Evolutionary conservation across 1,284 basidiomycete genomes (phyloP).

Genomic region (Amylostereum areolatum): DNA sequence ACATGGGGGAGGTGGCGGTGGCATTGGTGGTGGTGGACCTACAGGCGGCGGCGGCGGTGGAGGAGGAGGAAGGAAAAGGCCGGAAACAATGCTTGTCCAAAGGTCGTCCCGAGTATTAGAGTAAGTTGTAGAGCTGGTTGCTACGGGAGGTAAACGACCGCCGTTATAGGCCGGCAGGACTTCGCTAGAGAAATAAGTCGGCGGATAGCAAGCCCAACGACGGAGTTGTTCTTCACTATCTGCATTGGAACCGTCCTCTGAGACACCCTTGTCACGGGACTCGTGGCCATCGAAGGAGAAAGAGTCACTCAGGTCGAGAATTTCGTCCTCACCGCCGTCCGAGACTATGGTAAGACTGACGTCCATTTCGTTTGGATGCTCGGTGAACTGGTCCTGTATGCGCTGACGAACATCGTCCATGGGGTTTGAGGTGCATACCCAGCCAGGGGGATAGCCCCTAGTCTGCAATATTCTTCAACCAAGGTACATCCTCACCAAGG

Average conservation of each 20-base stretch:
- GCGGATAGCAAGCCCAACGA: conserved; percentile 62
- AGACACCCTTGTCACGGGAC: background rate
- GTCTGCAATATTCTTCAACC: conserved; percentile 57
- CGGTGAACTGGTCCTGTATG: conserved; percentile 25
- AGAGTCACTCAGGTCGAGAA: conserved; percentile 17
- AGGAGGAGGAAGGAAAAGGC: conserved; percentile 10
- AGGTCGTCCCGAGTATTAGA: conserved; percentile 31
- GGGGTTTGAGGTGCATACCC: conserved; percentile 50
- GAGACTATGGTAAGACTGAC: conserved; percentile 32
- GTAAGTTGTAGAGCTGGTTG: conserved; percentile 23
- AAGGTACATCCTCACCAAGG: conserved; percentile 32
- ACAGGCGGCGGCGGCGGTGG: conserved; percentile 14
- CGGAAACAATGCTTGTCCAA: conserved; percentile 29
- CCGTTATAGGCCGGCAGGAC: conserved; percentile 51
- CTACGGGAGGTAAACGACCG: conserved; percentile 28
- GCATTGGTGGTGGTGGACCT: conserved; percentile 7
- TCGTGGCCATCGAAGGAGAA: background rate
- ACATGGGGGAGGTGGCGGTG: conserved; percentile 12
- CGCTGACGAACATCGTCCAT: conserved; percentile 35
- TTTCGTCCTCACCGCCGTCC: conserved; percentile 28
- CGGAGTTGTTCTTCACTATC: conserved; percentile 8
- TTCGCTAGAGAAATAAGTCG: conserved; percentile 50
- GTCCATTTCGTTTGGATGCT: conserved; percentile 17
- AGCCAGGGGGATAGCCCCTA: conserved; percentile 78
- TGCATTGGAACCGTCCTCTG: conserved; percentile 13